Conservation (phyloP, 768 basidiomycete species). For the Suillus tomentosus region DNA sequence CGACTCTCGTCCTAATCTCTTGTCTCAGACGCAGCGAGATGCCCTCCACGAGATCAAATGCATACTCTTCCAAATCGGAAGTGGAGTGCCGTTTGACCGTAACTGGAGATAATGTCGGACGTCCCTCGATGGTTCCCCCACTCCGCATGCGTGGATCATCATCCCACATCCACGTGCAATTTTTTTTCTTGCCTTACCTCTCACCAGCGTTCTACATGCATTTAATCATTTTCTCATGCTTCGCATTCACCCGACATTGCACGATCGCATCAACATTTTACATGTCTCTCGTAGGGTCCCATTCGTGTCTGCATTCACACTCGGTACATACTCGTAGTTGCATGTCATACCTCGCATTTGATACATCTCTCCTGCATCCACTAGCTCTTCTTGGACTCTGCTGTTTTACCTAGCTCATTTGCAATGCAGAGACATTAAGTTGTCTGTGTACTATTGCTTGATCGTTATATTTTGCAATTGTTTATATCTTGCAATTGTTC, state of each 20-base stretch:
- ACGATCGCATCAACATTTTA: conserved; percentile 20
- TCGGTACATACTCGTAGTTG: conserved; percentile 15
- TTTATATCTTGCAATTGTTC: not conserved
- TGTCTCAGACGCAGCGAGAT: conserved; percentile 39
- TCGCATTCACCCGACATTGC: conserved; percentile 18
- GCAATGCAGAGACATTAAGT: conserved; percentile 9
- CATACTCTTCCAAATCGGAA: conserved; percentile 52
- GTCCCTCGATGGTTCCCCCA: conserved; percentile 1
- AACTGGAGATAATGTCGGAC: conserved; percentile 27
- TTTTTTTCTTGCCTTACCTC: conserved; percentile 18
- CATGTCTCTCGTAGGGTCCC: conserved; percentile 20
- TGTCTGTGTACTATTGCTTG: conserved; percentile 8
- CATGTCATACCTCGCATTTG: conserved; percentile 30
- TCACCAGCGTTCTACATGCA: conserved; percentile 22
- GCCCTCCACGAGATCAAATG: conserved; percentile 50
- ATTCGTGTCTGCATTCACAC: conserved; percentile 15
- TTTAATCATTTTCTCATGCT: conserved; percentile 22
- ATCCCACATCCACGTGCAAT: conserved; percentile 16
- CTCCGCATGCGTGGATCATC: not conserved
- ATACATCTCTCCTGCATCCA: conserved; percentile 13
- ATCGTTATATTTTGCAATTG: not conserved
- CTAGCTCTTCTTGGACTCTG: conserved; percentile 20
- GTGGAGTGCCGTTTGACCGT: conserved; percentile 38
- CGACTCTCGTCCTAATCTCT: conserved; percentile 40
- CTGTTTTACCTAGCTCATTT: conserved; percentile 13